Evolutionary conservation across 2,329 filamentous ascomycete species (phyloP), one percentile per base, ranked within the genome.

Genomic region (Raffaelea deltoideospora): DNA sequence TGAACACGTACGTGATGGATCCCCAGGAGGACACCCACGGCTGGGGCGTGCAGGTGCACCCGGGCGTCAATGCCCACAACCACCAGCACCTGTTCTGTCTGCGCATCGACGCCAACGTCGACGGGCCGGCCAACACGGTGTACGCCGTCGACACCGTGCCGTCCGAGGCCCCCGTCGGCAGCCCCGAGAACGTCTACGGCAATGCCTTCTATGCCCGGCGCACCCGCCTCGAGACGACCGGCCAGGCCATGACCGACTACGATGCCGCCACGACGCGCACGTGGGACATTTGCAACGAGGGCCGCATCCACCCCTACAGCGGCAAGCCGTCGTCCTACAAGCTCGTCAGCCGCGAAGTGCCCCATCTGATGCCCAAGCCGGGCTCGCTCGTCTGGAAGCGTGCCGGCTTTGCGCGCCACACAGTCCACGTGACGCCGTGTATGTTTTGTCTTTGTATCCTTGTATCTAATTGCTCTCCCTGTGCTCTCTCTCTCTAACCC

Each of bases 31-130:
- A 90, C 44, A 79, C 81, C 9, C 65, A 81, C 22, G 84, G 83
- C 41, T 94, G 84, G 83, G 87, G 87, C 39, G 93, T 86, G 0
- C 79, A 93, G 55, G 87, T 95, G 9, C 90, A 88, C 51, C 82
- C 84, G 0, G 78, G 83, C 29, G 85, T 94, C 51, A 93, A 94
- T 50, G 87, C 87, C 0, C 87, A 94, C 61, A 94, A 94, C 61
- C 87, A 95, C 57, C 86, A 95, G 58, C 87, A 95, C 56, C 34
- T 40, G 19, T 40, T 40, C 31, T 94, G 85, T 53, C 63, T 95
- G 31, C 82, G 87, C 30, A 64, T 94, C 31, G 82, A 95, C 53
- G 73, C 86, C 23, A 90, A 88, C 51, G 72, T 95, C 38, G 87
- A 94, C 52, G 87, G 87, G 0, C 87, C 86, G 0, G 72, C 78